A percentile compares a stretch with the other conserved stretches of the same genome.
Evolutionary conservation across 2,329 filamentous ascomycete genomes (phyloP).

Genomic region (Escovopsis sp.): DNA sequence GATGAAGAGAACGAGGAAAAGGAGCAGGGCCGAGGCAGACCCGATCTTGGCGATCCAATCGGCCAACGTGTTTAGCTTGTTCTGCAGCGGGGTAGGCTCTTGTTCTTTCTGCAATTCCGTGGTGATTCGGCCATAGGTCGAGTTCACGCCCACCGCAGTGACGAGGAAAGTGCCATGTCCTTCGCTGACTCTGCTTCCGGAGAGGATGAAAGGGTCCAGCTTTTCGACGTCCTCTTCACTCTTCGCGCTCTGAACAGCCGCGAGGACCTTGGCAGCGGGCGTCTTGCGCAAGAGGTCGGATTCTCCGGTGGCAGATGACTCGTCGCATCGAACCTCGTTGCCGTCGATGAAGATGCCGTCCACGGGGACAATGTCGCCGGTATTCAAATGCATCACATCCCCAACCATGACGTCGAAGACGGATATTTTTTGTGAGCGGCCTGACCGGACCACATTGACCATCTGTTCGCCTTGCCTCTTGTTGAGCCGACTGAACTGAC

Average conservation of each 20-base stretch:
- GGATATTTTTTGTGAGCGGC: constrained; percentile 47
- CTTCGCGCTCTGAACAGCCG: constrained; percentile 30
- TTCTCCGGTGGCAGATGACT: constrained; percentile 60
- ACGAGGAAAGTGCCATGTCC: constrained; percentile 39
- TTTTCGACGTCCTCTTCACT: constrained; percentile 28
- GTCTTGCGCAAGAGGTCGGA: constrained; percentile 59
- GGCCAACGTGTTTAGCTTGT: constrained; percentile 30
- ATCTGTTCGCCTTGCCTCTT: constrained; percentile 47
- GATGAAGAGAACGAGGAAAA: constrained; percentile 45
- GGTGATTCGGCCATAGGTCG: constrained; percentile 38
- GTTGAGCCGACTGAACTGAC: constrained; percentile 49
- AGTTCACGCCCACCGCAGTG: constrained; percentile 41
- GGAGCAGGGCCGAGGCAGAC: constrained; percentile 51
- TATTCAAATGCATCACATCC: constrained; percentile 53
- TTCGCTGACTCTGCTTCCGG: constrained; percentile 32
- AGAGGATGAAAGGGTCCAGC: constrained; percentile 51
- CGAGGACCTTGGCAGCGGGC: constrained; percentile 40
- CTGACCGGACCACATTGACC: constrained; percentile 53
- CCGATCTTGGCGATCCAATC: constrained; percentile 26
- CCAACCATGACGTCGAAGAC: constrained; percentile 55
- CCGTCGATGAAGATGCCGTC: constrained; percentile 54
- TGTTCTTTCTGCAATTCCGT: constrained; percentile 38
- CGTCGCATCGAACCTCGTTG: constrained; percentile 45
- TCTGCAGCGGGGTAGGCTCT: constrained; percentile 39
- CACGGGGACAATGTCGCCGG: constrained; percentile 55